Evolutionary conservation across 2,329 filamentous ascomycete genomes (phyloP).

Genomic region (Taxawa tesnikishii): DNA sequence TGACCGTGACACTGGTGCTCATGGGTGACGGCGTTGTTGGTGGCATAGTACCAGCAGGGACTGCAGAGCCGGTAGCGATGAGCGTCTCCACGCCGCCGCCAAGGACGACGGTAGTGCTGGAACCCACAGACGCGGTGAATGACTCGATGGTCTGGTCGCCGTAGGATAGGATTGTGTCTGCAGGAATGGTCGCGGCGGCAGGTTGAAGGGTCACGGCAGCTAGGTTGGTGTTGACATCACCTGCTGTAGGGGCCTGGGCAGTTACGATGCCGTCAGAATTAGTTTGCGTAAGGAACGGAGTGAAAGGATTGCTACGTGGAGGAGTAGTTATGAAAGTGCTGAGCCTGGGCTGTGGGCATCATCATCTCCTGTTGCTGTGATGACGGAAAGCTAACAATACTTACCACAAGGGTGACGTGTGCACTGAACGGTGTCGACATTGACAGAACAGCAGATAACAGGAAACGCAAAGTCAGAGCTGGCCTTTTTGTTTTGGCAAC

Average conservation of each 20-base stretch:
- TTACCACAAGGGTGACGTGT: slow-evolving; percentile 4
- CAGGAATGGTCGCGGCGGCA: slow-evolving; percentile 28
- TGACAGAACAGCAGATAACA: too few species aligned
- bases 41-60: slow-evolving; percentile 8
- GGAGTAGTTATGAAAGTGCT: slow-evolving; percentile 11
- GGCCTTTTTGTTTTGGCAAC: too few species aligned
- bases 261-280: slow-evolving; percentile 38
- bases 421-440: slow-evolving; percentile 12
- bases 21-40: too few species aligned
- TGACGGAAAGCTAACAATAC: background rate
- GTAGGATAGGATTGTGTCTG: slow-evolving; percentile 21
- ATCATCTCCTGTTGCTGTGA: background rate
- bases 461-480: too few species aligned
- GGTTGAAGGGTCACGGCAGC: slow-evolving; percentile 24
- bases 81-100: slow-evolving; percentile 14
- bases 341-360: background rate
- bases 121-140: slow-evolving; percentile 20
- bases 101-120: slow-evolving; percentile 17
- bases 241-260: slow-evolving; percentile 23
- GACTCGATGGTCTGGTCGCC: slow-evolving; percentile 17
- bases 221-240: slow-evolving; percentile 26
- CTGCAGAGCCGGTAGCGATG: slow-evolving; percentile 8
- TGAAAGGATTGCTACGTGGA: slow-evolving; percentile 29
- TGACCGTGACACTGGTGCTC: too few species aligned
- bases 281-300: slow-evolving; percentile 33